Evolutionary conservation across 257 asterid species (phyloP), one percentile per base, ranked within the genome.

Genomic region (Penstemon newberryi): DNA sequence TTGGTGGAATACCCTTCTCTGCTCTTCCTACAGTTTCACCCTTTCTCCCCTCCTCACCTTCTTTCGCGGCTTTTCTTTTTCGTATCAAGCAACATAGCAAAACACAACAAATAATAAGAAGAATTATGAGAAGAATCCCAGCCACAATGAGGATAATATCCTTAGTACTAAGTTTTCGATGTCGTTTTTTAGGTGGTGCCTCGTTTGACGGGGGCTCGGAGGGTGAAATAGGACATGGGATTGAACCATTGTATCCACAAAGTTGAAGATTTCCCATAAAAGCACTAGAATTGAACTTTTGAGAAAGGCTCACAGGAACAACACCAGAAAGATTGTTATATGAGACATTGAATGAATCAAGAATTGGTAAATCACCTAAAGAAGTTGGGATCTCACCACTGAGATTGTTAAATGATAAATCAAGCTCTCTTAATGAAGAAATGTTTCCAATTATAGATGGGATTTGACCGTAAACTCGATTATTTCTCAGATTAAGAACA

Each of bases 251-350:
- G 70, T 80, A 91, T 3, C 99, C 99, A 62, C 99, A 94, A 0
- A 94, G 88, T 68, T 81, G 74, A 38, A 81, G 77, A 75, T 94
- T 91, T 42, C 96, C 99, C 37, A 55, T 57, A 66, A 94, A 94
- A 4, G 96, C 80, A 38, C 86, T 86, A 3, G 95, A 77, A 46
- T 81, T 80, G 85, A 94, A 94, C 51, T 80, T 86, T 8, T 53
- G 78, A 33, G 95, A 67, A 44, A 94, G 95, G 10, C 54, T 65
- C 12, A 38, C 13, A 0, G 97, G 97, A 60, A 91, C 95, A 10
- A 82, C 76, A 6, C 99, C 97, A 7, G 96, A 84, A 10, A 94
- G 91, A 41, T 86, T 84, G 77, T 94, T 94, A 37, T 86, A 89
- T 0, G 99, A 94, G 55, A 89, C 89, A 67, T 89, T 94, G 66